phyloP scores from a whole-genome alignment of 805 yeast genomes.

The Alloascoidea africana region DNA sequence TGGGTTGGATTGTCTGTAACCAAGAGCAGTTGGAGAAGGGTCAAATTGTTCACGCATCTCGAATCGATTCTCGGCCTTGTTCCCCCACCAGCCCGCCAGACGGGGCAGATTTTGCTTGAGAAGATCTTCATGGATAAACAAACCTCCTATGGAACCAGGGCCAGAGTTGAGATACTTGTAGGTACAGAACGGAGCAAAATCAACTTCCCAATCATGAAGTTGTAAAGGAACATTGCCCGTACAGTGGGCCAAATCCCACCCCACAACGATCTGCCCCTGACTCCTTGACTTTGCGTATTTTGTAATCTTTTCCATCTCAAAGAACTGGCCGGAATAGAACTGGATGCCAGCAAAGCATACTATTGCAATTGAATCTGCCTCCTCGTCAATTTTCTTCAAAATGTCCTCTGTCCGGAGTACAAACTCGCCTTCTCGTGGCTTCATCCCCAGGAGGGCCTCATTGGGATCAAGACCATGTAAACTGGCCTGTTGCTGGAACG shows the following conservation, averaged over 20 bases:
- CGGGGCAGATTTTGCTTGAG: conserved; percentile 33
- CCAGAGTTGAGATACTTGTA: conserved; percentile 87
- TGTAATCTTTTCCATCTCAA: conserved; percentile 65
- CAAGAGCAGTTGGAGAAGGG: conserved; percentile 76
- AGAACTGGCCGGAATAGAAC: conserved; percentile 81
- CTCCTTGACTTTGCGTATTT: conserved; percentile 32
- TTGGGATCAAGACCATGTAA: conserved; percentile 38
- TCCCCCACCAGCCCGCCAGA: conserved; percentile 98
- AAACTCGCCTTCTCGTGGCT: conserved; percentile 43
- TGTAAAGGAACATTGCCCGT: conserved; percentile 70
- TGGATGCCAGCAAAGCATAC: conserved; percentile 82
- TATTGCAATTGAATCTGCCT: conserved; percentile 50
- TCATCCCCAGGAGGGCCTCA: conserved; percentile 46
- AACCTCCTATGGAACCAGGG: conserved; percentile 87
- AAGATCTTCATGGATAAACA: conserved; percentile 50
- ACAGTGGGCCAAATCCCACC: conserved; percentile 96
- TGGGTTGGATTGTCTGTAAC: conserved; percentile 84
- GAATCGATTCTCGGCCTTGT: conserved; percentile 53
- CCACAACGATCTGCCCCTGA: conserved; percentile 37
- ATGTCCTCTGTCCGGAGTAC: conserved; percentile 50
- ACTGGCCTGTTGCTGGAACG: conserved; percentile 57
- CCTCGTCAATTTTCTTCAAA: conserved; percentile 32
- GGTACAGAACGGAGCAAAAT: conserved; percentile 91
- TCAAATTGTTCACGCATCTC: conserved; percentile 65
- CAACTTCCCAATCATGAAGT: conserved; percentile 81